phyloP scores from a whole-genome alignment of 139 green algal species.

The Micractinium conductrix region DNA sequence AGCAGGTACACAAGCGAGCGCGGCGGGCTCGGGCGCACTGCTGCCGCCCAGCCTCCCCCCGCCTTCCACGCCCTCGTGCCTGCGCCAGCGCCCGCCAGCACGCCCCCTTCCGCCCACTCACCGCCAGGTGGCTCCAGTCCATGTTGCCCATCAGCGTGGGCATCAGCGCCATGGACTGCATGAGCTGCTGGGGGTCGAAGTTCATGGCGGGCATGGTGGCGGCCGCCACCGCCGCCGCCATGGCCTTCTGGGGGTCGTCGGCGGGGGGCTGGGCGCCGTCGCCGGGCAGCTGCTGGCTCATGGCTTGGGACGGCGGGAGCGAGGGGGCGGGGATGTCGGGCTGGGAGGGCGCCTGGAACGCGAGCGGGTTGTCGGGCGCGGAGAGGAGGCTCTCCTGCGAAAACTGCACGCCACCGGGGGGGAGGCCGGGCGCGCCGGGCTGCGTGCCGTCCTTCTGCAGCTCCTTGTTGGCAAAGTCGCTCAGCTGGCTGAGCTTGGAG shows the following conservation, averaged over 20 bases:
- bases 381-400: slow-evolving; percentile 14
- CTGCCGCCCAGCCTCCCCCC: no score
- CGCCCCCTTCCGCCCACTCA: not conserved
- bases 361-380: slow-evolving; percentile 17
- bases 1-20: not conserved
- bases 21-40: not conserved
- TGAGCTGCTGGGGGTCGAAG: not conserved
- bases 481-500: slow-evolving; percentile 24
- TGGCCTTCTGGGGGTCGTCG: not conserved
- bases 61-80: not conserved
- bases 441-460: slow-evolving; percentile 2
- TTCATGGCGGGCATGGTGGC: not conserved
- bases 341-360: slow-evolving; percentile 42
- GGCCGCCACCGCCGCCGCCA: not conserved
- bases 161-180: slow-evolving; percentile 19
- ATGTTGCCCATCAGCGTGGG: not conserved
- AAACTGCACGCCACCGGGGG: no score
- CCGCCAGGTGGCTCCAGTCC: slow-evolving; percentile 25
- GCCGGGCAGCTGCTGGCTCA: not conserved
- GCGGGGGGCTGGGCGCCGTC: not conserved
- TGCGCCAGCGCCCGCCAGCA: not conserved
- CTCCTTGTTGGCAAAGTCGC: slow-evolving; percentile 31
- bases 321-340: slow-evolving; percentile 46
- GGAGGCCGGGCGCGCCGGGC: not conserved
- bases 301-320: slow-evolving; percentile 5